These are phyloP conservation scores for Halteria grandinella DNA, from an alignment of 73 alveolate genomes.

Conservation along the genomic window DNA sequence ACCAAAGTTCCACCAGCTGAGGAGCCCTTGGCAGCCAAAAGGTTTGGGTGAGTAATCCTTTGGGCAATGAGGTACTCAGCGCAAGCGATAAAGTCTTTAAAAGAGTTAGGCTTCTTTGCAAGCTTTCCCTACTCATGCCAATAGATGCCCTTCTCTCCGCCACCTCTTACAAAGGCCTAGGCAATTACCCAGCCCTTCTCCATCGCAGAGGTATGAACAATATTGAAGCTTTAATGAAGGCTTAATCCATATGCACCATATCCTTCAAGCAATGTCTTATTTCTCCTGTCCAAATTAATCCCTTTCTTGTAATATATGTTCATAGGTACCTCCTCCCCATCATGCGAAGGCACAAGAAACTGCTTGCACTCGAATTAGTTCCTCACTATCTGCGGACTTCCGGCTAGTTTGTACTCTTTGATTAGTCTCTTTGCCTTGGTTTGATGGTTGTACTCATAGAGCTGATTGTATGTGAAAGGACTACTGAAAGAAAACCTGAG, in stretches of 20 bases:
- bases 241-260: conserved; percentile 93
- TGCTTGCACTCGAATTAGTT: conserved; percentile 68
- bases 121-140: conserved; percentile 89
- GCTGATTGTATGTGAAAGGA: conserved; percentile 76
- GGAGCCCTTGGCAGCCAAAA: conserved; percentile 87
- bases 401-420: conserved; percentile 65
- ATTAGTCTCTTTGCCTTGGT: conserved; percentile 40
- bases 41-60: conserved; percentile 80
- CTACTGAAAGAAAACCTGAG: conserved; percentile 72
- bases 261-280: conserved; percentile 44
- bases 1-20: conserved; percentile 91
- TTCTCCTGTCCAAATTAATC: conserved; percentile 30
- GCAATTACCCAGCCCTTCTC: conserved; percentile 92
- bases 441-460: conserved; percentile 63
- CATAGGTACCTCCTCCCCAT: conserved; percentile 85
- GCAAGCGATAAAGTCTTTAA: conserved; percentile 76
- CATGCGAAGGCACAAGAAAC: conserved; percentile 77
- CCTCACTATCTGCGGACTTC: conserved; percentile 69
- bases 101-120: conserved; percentile 67
- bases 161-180: conserved; percentile 91
- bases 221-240: conserved; percentile 66
- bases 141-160: conserved; percentile 84
- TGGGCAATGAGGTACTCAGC: conserved; percentile 77
- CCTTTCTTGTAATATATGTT: conserved; percentile 70
- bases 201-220: conserved; percentile 76